Evolutionary conservation across 306 rosid genomes (phyloP), one percentile per base, ranked within the genome.

Genomic region (Parietaria judaica): DNA sequence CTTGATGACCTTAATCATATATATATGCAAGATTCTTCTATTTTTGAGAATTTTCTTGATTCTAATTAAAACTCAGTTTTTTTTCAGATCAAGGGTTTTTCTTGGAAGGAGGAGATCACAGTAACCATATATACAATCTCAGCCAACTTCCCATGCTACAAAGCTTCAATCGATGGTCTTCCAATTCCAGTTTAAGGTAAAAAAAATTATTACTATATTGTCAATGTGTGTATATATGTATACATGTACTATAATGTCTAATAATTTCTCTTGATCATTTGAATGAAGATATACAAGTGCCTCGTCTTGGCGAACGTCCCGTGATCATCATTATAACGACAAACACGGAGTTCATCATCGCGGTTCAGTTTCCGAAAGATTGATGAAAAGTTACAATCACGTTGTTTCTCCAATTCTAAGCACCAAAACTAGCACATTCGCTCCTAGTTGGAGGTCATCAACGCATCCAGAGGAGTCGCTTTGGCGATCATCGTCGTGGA

Each of bases 131-230:
- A 35, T 77, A 77, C 78, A 77, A 65, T 46, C 59, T 72, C 13
- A 69, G 75, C 73, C 82, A 65, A 69, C 69, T 77, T 67, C 76
- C 82, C 72, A 60, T 72, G 78, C 59, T 72, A 14, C 75, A 72
- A 61, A 68, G 69, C 41, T 73, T 72, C 59, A 72, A 65, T 64
- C 72, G 65, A 35, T 72, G 78, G 69, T 63, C 82, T 55, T 9
- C 3, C 44, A 49, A 65, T 68, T 68, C 75, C 31, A 45, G 56
- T 56, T 68, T 60, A 60, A 69, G 82, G 82, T 72, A 68, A 8
- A n/a, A 50, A 38, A 49, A 49, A 10, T 7, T 4, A 10, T 0
- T 7, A 49, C 13, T 46, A 13, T 46, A 46, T 23, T 23, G 31
- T 23, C 31, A 23, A 23, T 23, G 31, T 23, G 31, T 23, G 31